These are phyloP conservation scores for Phialophora macrospora DNA, from an alignment of 2,329 filamentous ascomycete genomes.

Conservation along the genomic window DNA sequence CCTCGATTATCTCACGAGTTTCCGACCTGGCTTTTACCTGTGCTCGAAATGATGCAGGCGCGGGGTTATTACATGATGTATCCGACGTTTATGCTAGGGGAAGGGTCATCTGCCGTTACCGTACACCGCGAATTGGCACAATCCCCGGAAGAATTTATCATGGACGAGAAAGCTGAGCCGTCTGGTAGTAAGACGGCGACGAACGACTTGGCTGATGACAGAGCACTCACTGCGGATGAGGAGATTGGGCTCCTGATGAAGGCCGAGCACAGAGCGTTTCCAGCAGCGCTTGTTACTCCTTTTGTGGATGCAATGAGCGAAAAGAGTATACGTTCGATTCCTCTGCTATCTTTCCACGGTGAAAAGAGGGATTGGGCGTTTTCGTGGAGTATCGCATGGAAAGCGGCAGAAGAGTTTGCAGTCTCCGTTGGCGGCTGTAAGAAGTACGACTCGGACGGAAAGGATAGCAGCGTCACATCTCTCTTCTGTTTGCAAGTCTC, in stretches of 20 bases:
- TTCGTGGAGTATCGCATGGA: slow-evolving; percentile 13
- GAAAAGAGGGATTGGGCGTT: slow-evolving; percentile 18
- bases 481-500: slow-evolving; percentile 26
- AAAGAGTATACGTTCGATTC: slow-evolving; percentile 9
- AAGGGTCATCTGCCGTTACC: slow-evolving; percentile 65
- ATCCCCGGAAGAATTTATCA: slow-evolving; percentile 68
- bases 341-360: slow-evolving; percentile 29
- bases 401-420: slow-evolving; percentile 32
- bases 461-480: slow-evolving; percentile 18
- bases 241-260: slow-evolving; percentile 29
- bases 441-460: slow-evolving; percentile 13
- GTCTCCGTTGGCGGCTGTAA: slow-evolving; percentile 25
- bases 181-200: slow-evolving; percentile 1
- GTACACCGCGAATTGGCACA: slow-evolving; percentile 77
- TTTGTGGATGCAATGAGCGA: slow-evolving; percentile 21
- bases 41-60: slow-evolving; percentile 74
- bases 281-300: slow-evolving; percentile 21
- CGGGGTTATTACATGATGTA: slow-evolving; percentile 82
- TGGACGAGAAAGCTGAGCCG: slow-evolving; percentile 5
- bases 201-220: slow-evolving; percentile 7
- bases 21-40: slow-evolving; percentile 78
- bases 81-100: slow-evolving; percentile 61
- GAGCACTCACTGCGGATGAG: slow-evolving; percentile 32
- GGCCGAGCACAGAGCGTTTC: slow-evolving; percentile 21
- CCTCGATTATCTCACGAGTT: slow-evolving; percentile 66